phyloP scores from a whole-genome alignment of 2,329 filamentous ascomycete genomes.

The Paraphaeosphaeria sporulosa region DNA sequence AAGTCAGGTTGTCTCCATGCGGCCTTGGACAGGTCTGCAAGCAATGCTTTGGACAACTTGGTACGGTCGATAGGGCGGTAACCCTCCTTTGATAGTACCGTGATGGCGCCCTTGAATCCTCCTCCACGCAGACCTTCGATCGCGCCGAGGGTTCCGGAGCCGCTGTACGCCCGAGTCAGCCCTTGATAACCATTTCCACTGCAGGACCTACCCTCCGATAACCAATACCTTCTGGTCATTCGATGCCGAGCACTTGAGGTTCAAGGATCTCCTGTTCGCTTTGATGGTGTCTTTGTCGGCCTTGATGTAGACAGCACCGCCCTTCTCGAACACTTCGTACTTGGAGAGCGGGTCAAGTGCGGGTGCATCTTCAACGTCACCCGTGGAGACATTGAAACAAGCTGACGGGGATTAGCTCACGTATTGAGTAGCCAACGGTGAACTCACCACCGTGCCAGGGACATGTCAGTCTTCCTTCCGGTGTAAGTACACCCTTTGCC shows the following conservation, averaged over 20 bases:
- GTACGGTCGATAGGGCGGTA: conserved; percentile 90
- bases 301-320: conserved; percentile 84
- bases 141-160: conserved; percentile 81
- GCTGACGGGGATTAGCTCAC: conserved; percentile 59
- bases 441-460: conserved; percentile 90
- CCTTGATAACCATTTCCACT: not conserved
- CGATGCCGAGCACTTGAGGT: conserved; percentile 70
- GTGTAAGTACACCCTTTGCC: conserved; percentile 82
- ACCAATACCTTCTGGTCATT: conserved; percentile 8
- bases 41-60: conserved; percentile 92
- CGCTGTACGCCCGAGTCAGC: conserved; percentile 55
- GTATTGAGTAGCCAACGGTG: not conserved
- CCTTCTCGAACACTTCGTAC: conserved; percentile 81
- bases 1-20: conserved; percentile 79
- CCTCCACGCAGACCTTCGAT: conserved; percentile 83
- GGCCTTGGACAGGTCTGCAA: conserved; percentile 81
- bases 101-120: conserved; percentile 81
- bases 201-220: conserved; percentile 30
- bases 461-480: conserved; percentile 84
- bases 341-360: conserved; percentile 85
- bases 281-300: conserved; percentile 83
- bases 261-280: conserved; percentile 74
- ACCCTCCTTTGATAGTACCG: conserved; percentile 83
- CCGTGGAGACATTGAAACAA: conserved; percentile 88
- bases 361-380: conserved; percentile 94